Base-by-base conservation (phyloP, 257 asterid species). In the Galeopsis tetrahit region DNA sequence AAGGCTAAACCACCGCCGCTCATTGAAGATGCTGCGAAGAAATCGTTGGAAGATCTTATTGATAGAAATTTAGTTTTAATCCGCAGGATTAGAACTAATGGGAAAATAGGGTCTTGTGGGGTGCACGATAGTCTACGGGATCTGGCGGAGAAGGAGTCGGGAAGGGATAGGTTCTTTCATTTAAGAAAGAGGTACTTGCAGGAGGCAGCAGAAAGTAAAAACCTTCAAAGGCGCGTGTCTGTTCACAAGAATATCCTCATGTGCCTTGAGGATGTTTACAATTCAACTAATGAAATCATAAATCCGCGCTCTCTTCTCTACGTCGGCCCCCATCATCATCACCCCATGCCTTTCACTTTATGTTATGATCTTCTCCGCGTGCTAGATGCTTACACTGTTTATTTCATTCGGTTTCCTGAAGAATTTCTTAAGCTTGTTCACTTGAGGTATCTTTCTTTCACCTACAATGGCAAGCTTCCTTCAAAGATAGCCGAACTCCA, bases 101-200 rank as follows among this genome's bases (percentile, higher is more conserved):
- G 82, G 13, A 15, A 14, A 2, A 77, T 70, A 2, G 69, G 73
- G 55, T 33, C 73, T 0, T 75, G 80, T 36, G 77, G 78, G 3
- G 32, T 83, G 34, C 85, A 83, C n/a, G 85, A 83, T 39, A 66
- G 75, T 7, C 13, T 83, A 4, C 71, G 82, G 0, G 83, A 80
- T 57, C 7, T 83, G 0, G 77, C 85, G 3, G 49, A 68, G 79
- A 10, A 51, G 17, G 60, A 80, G 52, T 75, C 75, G 4, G 35
- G 40, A 11, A 35, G 7, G 52, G 87, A 80, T 55, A 49, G 34
- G 42, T 83, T 71, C 59, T 74, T 83, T 21, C 77, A 77, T 13
- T 31, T 67, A 31, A 67, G 65, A 3, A 67, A 49, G 44, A 68
- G 67, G 72, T 64, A 66, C 17, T 14, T 32, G 4, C 56, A 62